Base-by-base conservation (phyloP, 768 basidiomycete genomes). In the Mrakia frigida region DNA sequence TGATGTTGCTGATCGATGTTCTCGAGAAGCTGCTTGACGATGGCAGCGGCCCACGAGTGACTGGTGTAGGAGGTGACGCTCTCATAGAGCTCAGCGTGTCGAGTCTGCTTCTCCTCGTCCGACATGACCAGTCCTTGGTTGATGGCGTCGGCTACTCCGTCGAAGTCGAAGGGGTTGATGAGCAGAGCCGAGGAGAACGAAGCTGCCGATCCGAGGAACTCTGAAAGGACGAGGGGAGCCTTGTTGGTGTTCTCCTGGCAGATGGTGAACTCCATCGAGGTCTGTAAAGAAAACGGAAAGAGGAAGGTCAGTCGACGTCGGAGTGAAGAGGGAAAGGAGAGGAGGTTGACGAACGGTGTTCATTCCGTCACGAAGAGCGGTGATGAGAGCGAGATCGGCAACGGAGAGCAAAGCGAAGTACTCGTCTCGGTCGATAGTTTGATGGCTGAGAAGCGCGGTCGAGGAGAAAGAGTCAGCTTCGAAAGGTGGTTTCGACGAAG, bases 181-280 rank as follows among this genome's bases (percentile, higher is more conserved):
- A 92, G 88, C 46, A 97, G 85, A 31, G 96, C 92, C 39, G 94
- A 89, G 86, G 41, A 14, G 65, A 98, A 94, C 78, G 92, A 90
- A 81, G 92, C 90, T 73, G 92, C 92, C 80, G 97, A 97, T 14
- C 96, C 96, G 92, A 97, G 97, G 82, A 98, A 98, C 85, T 99
- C 96, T 81, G 92, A 94, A 74, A 99, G 85, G 77, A 98, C 91
- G 71, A 94, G 88, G 0, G 96, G 94, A 50, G 84, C 84, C 84
- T 89, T 89, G 82, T 91, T 90, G 71, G 92, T 91, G 80, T 86
- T 87, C 80, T 91, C 88, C 84, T 99, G 96, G 46, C 94, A 94
- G 78, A 98, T 91, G 39, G 96, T 91, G 83, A 95, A 98, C 84
- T 98, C 96, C 82, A 82, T 82, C 9, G 77, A 77, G 16, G 77